phyloP scores from a whole-genome alignment of 345 rosid species.

The Reutealis trisperma region DNA sequence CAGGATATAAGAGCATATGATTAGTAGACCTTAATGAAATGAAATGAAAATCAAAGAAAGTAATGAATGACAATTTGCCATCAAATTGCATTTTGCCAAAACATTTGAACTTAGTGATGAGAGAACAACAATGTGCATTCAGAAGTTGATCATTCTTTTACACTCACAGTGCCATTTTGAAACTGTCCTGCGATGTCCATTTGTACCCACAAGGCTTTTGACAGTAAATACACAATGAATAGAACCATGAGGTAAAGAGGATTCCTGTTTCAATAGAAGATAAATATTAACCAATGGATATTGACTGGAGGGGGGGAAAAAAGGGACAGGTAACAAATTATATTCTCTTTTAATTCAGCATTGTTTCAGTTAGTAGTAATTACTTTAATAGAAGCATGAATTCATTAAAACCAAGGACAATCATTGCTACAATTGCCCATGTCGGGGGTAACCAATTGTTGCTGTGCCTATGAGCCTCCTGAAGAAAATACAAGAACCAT shows the following conservation, averaged over 20 bases:
- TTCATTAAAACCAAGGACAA: constrained; percentile 73
- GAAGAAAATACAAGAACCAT: constrained; percentile 21
- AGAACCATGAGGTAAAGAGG: constrained; percentile 68
- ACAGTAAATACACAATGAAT: constrained; percentile 53
- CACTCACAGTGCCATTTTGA: constrained; percentile 69
- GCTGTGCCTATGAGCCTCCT: constrained; percentile 67
- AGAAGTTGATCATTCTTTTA: not conserved
- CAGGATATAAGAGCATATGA: not conserved
- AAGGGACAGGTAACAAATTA: not conserved
- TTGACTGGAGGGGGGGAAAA: not conserved
- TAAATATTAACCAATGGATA: constrained; percentile 12
- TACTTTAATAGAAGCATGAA: constrained; percentile 76
- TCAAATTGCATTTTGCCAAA: not conserved
- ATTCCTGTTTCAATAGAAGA: constrained; percentile 56
- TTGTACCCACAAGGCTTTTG: constrained; percentile 77
- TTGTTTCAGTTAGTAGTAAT: constrained; percentile 2
- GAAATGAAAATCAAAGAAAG: not conserved
- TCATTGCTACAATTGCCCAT: constrained; percentile 63
- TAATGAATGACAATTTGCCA: not conserved
- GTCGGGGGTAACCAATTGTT: constrained; percentile 78
- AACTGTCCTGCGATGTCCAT: constrained; percentile 60
- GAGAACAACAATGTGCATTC: not conserved
- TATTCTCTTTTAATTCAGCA: not conserved
- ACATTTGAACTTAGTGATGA: not conserved
- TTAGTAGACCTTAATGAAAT: not conserved